A percentile compares a stretch with the other conserved stretches of the same genome.
Conservation (phyloP, 192 early-diverging fungal species). For the Coemansia asiatica region DNA sequence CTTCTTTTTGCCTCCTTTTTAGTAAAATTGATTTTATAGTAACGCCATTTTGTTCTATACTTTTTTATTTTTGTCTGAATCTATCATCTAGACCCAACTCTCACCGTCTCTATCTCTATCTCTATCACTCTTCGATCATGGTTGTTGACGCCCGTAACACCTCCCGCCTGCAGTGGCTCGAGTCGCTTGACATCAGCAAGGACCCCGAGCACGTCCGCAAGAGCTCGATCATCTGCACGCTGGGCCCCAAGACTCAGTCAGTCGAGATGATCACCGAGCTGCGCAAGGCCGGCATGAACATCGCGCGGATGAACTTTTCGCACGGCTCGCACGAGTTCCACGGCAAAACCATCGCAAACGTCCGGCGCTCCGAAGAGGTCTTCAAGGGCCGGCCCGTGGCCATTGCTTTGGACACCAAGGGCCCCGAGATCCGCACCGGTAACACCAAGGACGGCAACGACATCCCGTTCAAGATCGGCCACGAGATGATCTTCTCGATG, state of each 20-base stretch:
- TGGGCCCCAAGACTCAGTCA: conserved; percentile 74
- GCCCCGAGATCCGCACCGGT: conserved; percentile 86
- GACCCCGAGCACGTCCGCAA: conserved; percentile 64
- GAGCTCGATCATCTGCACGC: conserved; percentile 83
- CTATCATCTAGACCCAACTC: background rate
- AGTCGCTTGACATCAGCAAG: conserved; percentile 62
- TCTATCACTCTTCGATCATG: conserved; percentile 12
- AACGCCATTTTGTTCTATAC: background rate
- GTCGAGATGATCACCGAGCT: conserved; percentile 69
- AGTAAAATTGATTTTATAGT: background rate
- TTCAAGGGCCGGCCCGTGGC: conserved; percentile 57
- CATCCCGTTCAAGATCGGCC: conserved; percentile 70
- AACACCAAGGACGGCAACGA: conserved; percentile 73
- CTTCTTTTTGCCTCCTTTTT: background rate
- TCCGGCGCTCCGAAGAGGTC: conserved; percentile 55
- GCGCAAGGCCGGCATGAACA: conserved; percentile 77
- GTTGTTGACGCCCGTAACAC: conserved; percentile 55
- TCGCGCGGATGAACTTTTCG: conserved; percentile 79
- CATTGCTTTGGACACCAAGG: conserved; percentile 84
- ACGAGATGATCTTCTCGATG: conserved; percentile 76
- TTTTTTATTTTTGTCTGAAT: background rate
- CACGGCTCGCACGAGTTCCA: conserved; percentile 72
- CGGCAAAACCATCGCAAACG: conserved; percentile 71
- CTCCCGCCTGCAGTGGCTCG: conserved; percentile 73
- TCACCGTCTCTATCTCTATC: background rate